Evolutionary conservation across 805 yeast genomes (phyloP).

Genomic region (Kurtzmaniella fragi): DNA sequence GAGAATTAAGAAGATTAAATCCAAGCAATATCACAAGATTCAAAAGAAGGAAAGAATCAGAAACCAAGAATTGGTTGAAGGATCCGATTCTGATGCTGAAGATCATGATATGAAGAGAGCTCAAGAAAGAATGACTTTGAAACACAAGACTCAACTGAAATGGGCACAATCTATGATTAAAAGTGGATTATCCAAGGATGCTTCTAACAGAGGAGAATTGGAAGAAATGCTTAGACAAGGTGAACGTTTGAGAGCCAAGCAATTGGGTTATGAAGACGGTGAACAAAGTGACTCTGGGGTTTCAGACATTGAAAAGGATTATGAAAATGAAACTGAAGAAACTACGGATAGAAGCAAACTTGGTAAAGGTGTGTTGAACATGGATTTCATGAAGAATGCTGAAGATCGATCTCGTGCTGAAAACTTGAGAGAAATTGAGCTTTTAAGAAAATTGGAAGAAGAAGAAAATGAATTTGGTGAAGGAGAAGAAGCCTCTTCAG

Average conservation of each 20-base stretch:
- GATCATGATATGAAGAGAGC: conserved; percentile 77
- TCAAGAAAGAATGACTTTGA: conserved; percentile 84
- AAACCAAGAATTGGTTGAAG: conserved; percentile 64
- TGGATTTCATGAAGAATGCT: conserved; percentile 95
- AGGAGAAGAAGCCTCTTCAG: conserved; percentile 32
- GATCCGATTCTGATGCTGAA: conserved; percentile 47
- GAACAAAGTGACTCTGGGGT: conserved; percentile 48
- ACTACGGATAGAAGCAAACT: conserved; percentile 32
- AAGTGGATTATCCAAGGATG: conserved; percentile 87
- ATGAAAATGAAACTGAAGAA: conserved; percentile 29
- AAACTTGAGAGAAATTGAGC: conserved; percentile 50
- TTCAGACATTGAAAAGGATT: conserved; percentile 41
- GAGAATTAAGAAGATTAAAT: conserved; percentile 90
- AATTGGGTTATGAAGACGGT: conserved; percentile 60
- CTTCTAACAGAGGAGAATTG: conserved; percentile 76
- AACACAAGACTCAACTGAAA: conserved; percentile 79
- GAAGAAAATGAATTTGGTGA: conserved; percentile 40
- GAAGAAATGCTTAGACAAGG: conserved; percentile 93
- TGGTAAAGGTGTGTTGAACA: conserved; percentile 88
- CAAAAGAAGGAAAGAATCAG: conserved; percentile 77
- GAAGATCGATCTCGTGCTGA: conserved; percentile 60
- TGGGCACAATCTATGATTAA: conserved; percentile 92
- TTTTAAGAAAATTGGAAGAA: conserved; percentile 43
- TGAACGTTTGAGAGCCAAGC: conserved; percentile 66
- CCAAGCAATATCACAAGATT: conserved; percentile 81